Percentiles rank a stretch among this genome's conserved stretches.
Evolutionary conservation across 2,329 filamentous ascomycete genomes (phyloP).

Genomic region (Magnaporthales sp.): DNA sequence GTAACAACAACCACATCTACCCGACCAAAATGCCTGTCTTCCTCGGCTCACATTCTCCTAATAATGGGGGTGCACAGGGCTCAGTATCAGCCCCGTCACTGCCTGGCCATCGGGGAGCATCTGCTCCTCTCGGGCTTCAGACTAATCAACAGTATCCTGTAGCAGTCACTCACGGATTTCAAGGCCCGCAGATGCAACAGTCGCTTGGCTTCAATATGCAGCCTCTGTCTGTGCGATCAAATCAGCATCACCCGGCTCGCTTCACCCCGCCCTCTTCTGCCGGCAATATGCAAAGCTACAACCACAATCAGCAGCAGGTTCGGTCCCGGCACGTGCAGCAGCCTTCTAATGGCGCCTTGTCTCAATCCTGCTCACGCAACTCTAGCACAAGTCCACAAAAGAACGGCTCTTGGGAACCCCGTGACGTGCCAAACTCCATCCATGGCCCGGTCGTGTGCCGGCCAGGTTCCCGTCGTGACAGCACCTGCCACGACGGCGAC

Average conservation of each 20-base stretch:
- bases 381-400: neutral
- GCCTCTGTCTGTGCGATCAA: neutral
- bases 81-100: neutral
- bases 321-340: neutral
- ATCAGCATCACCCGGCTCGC: neutral
- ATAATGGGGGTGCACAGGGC: neutral
- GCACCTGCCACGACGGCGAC: neutral
- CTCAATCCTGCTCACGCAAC: neutral
- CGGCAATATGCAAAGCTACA: neutral
- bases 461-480: neutral
- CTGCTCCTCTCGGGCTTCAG: neutral
- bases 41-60: neutral
- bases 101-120: neutral
- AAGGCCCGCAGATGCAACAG: neutral
- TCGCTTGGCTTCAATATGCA: too few species aligned
- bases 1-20: neutral
- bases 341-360: neutral
- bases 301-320: neutral
- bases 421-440: neutral
- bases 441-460: neutral
- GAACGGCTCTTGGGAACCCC: slow-evolving; percentile 2
- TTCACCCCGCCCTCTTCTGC: neutral
- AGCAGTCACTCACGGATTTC: neutral
- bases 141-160: neutral
- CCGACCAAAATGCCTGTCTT: neutral